Conservation (phyloP, 768 basidiomycete species). For the Kockovaella imperatae region DNA sequence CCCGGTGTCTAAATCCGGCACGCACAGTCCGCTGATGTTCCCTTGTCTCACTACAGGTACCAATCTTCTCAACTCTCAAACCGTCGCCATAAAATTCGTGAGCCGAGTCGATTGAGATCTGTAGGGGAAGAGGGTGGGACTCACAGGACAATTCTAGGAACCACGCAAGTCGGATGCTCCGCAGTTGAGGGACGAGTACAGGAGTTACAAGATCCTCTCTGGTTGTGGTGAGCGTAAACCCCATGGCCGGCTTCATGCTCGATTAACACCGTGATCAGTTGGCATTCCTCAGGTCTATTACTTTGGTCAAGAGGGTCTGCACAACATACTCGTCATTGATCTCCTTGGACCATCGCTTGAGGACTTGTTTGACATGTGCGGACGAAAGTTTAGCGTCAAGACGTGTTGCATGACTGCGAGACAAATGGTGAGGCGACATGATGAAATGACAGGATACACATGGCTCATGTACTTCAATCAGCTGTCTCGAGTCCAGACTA, state of each 20-base stretch:
- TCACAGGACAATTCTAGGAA: conserved; percentile 40
- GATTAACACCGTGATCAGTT: conserved; percentile 49
- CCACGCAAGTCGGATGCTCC: conserved; percentile 93
- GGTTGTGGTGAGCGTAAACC: conserved; percentile 70
- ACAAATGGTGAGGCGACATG: conserved; percentile 70
- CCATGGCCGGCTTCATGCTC: conserved; percentile 7
- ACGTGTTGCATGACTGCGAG: conserved; percentile 98
- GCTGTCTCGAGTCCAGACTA: conserved; percentile 92
- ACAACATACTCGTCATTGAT: conserved; percentile 98
- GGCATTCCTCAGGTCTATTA: conserved; percentile 99
- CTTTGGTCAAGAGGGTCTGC: conserved; percentile 96
- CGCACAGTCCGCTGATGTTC: not conserved
- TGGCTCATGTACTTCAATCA: conserved; percentile 44
- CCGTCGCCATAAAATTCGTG: conserved; percentile 99
- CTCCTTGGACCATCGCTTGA: conserved; percentile 92
- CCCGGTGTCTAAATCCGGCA: too few species aligned
- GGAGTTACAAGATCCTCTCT: conserved; percentile 89
- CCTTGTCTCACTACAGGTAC: conserved; percentile 53
- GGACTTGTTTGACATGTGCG: conserved; percentile 98
- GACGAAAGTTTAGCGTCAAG: conserved; percentile 93
- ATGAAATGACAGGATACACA: not conserved
- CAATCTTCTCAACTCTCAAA: conserved; percentile 95
- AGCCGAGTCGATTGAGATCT: too few species aligned
- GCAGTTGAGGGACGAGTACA: conserved; percentile 95
- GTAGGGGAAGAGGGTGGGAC: not conserved